Conservation (phyloP, 768 basidiomycete species). For the Tylopilus subfusipes region DNA sequence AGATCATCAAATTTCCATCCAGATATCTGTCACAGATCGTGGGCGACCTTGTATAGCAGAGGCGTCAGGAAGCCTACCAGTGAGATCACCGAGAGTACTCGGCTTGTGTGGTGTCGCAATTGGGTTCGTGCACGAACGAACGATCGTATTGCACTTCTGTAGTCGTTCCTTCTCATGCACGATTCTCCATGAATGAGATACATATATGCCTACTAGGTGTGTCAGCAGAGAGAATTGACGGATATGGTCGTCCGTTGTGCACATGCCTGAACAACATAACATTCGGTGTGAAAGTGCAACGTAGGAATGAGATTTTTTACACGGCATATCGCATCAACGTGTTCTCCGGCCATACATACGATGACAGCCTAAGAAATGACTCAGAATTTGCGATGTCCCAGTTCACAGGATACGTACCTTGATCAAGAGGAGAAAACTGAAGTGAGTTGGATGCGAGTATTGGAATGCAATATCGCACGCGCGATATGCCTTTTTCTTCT, state of each 20-base stretch:
- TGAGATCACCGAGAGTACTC: not conserved
- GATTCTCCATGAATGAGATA: not conserved
- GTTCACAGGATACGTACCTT: not conserved
- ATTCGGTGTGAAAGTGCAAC: not conserved
- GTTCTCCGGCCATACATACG: not conserved
- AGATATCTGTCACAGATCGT: not conserved
- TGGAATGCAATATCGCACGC: slow-evolving; percentile 2
- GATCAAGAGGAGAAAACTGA: not conserved
- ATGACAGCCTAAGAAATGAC: not conserved
- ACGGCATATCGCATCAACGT: not conserved
- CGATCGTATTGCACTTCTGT: not conserved
- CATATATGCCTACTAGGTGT: not conserved
- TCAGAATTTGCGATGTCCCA: no score
- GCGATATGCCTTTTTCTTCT: not conserved
- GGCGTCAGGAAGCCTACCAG: not conserved
- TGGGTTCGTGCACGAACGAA: not conserved
- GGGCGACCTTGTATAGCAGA: not conserved
- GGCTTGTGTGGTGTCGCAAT: not conserved
- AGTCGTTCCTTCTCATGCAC: not conserved
- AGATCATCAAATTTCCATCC: not conserved
- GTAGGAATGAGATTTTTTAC: not conserved
- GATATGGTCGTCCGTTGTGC: not conserved
- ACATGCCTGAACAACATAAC: not conserved
- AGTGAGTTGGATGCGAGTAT: not conserved
- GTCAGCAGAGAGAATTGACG: not conserved